phyloP scores from a whole-genome alignment of 2,329 filamentous ascomycete genomes.

The Sarocladium kiliense region DNA sequence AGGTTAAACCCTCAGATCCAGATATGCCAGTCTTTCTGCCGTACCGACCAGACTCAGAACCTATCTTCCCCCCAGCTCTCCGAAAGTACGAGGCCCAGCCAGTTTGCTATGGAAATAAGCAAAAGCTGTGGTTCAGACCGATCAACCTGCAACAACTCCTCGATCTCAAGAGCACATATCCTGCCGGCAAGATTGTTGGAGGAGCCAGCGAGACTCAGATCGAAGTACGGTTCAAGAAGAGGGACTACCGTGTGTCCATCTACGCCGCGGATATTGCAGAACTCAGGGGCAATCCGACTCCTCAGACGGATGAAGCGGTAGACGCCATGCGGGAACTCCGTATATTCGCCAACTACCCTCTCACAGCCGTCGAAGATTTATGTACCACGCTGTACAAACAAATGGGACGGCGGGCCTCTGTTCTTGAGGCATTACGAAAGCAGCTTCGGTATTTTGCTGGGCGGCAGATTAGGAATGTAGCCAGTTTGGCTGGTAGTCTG shows the following conservation, averaged over 20 bases:
- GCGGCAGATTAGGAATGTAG: conserved; percentile 84
- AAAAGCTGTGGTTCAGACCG: conserved; percentile 81
- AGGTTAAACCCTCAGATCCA: conserved; percentile 15
- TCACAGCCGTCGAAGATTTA: conserved; percentile 87
- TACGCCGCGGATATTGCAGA: conserved; percentile 85
- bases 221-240: conserved; percentile 89
- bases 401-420: conserved; percentile 70
- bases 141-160: conserved; percentile 74
- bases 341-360: conserved; percentile 84
- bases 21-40: conserved; percentile 75
- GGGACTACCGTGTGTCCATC: conserved; percentile 77
- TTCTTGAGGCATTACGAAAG: conserved; percentile 77
- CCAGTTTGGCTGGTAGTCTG: conserved; percentile 81
- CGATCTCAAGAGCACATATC: conserved; percentile 76
- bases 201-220: conserved; percentile 92
- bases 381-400: conserved; percentile 72
- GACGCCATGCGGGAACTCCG: conserved; percentile 80
- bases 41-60: conserved; percentile 78
- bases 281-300: conserved; percentile 57
- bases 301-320: conserved; percentile 47
- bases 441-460: conserved; percentile 88
- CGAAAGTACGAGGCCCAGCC: conserved; percentile 72
- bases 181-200: conserved; percentile 80
- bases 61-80: conserved; percentile 79
- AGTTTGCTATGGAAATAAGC: conserved; percentile 80